phyloP scores from a whole-genome alignment of 805 yeast genomes.

The Metschnikowia chrysomelidarum region DNA sequence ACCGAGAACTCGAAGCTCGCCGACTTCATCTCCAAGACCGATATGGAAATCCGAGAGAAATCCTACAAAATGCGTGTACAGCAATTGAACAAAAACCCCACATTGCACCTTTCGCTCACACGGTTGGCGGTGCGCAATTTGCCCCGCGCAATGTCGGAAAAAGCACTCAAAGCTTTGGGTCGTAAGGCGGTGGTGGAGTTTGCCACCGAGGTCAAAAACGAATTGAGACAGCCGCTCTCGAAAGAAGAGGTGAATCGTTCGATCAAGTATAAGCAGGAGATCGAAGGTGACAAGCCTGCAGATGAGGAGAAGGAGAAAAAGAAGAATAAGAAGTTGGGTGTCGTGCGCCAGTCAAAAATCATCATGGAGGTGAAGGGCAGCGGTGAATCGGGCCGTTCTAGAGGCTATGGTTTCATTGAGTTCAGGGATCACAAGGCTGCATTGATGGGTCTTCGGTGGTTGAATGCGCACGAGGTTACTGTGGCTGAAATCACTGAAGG shows the following conservation, averaged over 20 bases:
- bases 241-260: constrained; percentile 89
- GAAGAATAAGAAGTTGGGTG: constrained; percentile 77
- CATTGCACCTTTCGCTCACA: constrained; percentile 89
- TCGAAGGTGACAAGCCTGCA: constrained; percentile 26
- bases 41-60: constrained; percentile 83
- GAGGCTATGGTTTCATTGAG: constrained; percentile 97
- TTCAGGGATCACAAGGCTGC: constrained; percentile 90
- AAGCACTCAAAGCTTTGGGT: constrained; percentile 85
- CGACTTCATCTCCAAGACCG: constrained; percentile 60
- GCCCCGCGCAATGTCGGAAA: constrained; percentile 89
- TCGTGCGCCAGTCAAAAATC: constrained; percentile 90
- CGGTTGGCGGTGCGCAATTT: constrained; percentile 92
- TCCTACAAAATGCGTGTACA: constrained; percentile 83
- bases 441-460: constrained; percentile 94
- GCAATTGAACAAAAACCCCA: constrained; percentile 86
- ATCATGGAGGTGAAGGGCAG: constrained; percentile 89
- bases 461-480: constrained; percentile 87
- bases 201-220: constrained; percentile 82
- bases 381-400: constrained; percentile 82
- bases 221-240: constrained; percentile 75
- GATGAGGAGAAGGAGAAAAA: constrained; percentile 52
- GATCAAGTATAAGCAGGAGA: constrained; percentile 56
- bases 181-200: constrained; percentile 93
- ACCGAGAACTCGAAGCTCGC: constrained; percentile 79
- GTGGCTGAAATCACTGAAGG: constrained; percentile 68